Percentiles rank a stretch among this genome's conserved stretches.
Conservation (phyloP, 2,329 filamentous ascomycete genomes). For the Botrytis deweyae region DNA sequence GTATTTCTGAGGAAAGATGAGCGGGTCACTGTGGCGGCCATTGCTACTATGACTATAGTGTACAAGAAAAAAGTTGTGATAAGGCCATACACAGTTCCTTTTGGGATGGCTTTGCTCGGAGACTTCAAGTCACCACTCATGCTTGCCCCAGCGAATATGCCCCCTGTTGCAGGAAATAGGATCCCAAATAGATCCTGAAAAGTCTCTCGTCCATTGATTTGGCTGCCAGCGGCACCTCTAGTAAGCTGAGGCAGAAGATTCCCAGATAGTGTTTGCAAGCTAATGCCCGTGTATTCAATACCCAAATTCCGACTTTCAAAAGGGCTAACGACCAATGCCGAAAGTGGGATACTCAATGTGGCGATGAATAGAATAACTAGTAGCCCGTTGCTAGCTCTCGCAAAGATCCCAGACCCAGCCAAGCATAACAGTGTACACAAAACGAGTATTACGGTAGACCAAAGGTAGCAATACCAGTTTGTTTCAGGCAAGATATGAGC, state of each 20-base stretch:
- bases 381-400: conserved; percentile 75
- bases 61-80: conserved; percentile 75
- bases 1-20: conserved; percentile 64
- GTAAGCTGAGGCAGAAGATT: conserved; percentile 71
- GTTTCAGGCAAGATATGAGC: conserved; percentile 63
- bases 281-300: conserved; percentile 78
- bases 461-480: conserved; percentile 75
- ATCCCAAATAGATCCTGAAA: conserved; percentile 86
- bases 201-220: conserved; percentile 62
- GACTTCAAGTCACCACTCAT: conserved; percentile 87
- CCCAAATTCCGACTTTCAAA: conserved; percentile 62
- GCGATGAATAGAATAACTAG: conserved; percentile 69
- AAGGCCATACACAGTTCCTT: conserved; percentile 78
- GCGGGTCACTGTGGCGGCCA: conserved; percentile 74
- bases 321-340: conserved; percentile 65
- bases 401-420: conserved; percentile 76
- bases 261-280: conserved; percentile 64
- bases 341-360: conserved; percentile 79
- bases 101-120: conserved; percentile 80
- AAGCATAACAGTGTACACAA: conserved; percentile 74
- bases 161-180: conserved; percentile 67
- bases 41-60: conserved; percentile 70
- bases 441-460: conserved; percentile 69
- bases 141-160: conserved; percentile 71
- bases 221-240: conserved; percentile 59